Evolutionary conservation across 805 yeast species (phyloP), one percentile per base, ranked within the genome.

Genomic region (Pachysolen tannophilus): DNA sequence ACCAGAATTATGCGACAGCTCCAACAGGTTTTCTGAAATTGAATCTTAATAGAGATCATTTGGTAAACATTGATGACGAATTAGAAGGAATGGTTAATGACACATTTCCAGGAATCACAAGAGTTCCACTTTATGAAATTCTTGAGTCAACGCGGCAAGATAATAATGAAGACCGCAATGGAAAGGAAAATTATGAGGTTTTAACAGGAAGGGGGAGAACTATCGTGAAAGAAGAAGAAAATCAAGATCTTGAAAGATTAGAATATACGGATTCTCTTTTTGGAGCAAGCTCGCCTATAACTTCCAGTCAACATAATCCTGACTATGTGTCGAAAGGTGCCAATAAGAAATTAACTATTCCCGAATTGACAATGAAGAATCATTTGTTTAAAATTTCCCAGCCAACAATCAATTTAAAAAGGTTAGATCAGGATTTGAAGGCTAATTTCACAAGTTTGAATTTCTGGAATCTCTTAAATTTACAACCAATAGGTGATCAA

Each of bases 401-500:
- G 3, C 63, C 72, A 1, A 43, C 45, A 15, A 32, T 64, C 13
- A 60, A 50, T 27, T 55, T 62, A 3, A 57, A 50, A 37, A 43
- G 69, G 15, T 35, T 56, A 33, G 59, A 64, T 31, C 60, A 65
- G 33, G 60, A 51, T 20, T 57, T 63, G 38, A 68, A 61, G 23
- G 61, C 69, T 28, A 75, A 67, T 49, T 65, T 66, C 45, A 59
- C 65, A 21, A 75, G 72, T 32, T 52, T 69, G 13, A 53, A 56
- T 39, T 70, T 69, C 46, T 79, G 80, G 87, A 75, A 63, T 45
- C 56, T 65, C 29, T 49, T 82, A 45, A 70, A 73, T 39, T 63
- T 82, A 33, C 66, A 68, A 29, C 84, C 90, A 0, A 45, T 69
- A 6, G 50, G 53, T 17, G 68, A 66, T 1, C 53, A 58, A 2